Base-by-base conservation (phyloP, 2,329 filamentous ascomycete genomes). In the Fusarium compactum region DNA sequence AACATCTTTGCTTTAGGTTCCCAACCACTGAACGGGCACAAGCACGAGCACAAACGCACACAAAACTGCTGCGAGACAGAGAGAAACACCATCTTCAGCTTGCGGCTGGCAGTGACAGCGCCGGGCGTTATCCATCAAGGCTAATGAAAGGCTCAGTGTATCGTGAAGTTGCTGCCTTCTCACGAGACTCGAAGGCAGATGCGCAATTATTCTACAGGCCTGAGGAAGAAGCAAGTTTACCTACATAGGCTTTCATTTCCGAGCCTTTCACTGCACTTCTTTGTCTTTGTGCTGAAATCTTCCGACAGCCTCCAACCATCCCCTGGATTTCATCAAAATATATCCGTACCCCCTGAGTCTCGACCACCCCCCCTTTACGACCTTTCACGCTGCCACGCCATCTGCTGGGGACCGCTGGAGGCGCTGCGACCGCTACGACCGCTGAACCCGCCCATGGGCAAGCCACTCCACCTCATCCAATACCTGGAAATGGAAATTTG, bases 401-500 rank as follows among this genome's bases (percentile, higher is more conserved):
- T 58, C 27, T 46, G 46, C 41, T 57, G 46, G 66, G 69, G 53
- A 58, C 57, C 54, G 57, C 62, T 65, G 53, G 61, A 68, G 71
- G 56, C 71, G 68, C 68, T 75, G 64, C 53, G 62, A 67, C 62
- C 72, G 70, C 66, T 70, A 68, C 63, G 51, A 63, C 65, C 69
- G 69, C 69, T 70, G 68, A 65, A 71, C 71, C 60, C 62, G 64
- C 64, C 63, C 67, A 60, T 61, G 68, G 65, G 50, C 73, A 74
- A 72, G 72, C 72, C 73, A 73, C 59, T 60, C 65, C 71, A 70
- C 60, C 62, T 67, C 71, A 69, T 62, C 71, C 76, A 76, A 76
- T 78, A 59, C 65, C 44, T 63, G 50, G 29, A 53, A 38, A n/a
- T 64, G 62, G 56, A 48, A 56, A 25, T 53, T 65, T 69, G 76